These are phyloP conservation scores for Clitopilus hobsonii DNA, from an alignment of 768 basidiomycete genomes.

Conservation along the genomic window DNA sequence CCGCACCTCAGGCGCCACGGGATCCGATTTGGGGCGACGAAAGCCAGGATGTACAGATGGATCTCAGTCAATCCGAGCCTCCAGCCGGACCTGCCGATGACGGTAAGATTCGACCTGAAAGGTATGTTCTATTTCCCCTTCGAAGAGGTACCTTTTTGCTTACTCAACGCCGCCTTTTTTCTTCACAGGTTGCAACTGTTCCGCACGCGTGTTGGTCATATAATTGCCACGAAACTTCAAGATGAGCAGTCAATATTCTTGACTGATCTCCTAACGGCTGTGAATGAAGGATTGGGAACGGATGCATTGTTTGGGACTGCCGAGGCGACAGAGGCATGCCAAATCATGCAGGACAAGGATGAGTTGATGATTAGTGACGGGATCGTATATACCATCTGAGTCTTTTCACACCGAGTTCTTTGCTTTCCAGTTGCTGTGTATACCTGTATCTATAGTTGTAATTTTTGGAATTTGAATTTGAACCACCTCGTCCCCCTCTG, in stretches of 20 bases:
- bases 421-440: slow-evolving; percentile 4
- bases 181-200: slow-evolving; percentile 67
- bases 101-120: slow-evolving; percentile 46
- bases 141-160: slow-evolving; percentile 2
- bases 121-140: slow-evolving; percentile 39
- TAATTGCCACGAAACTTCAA: slow-evolving; percentile 63
- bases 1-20: slow-evolving; percentile 28
- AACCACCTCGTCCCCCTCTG: too few relatives aligned
- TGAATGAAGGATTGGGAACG: slow-evolving; percentile 74
- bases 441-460: not conserved
- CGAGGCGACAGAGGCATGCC: slow-evolving; percentile 73
- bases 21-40: slow-evolving; percentile 67
- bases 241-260: slow-evolving; percentile 78
- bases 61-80: slow-evolving; percentile 35
- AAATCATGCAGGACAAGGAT: slow-evolving; percentile 71
- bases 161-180: not conserved
- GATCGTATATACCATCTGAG: slow-evolving; percentile 78
- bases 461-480: not conserved
- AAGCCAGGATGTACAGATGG: slow-evolving; percentile 64
- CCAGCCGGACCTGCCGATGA: slow-evolving; percentile 29
- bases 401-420: not conserved
- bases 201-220: slow-evolving; percentile 68
- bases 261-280: slow-evolving; percentile 57
- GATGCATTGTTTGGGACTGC: slow-evolving; percentile 71
- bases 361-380: slow-evolving; percentile 89